Evolutionary conservation across 176 grass and related monocot genomes (phyloP).

Genomic region (Oryza meyeriana): DNA sequence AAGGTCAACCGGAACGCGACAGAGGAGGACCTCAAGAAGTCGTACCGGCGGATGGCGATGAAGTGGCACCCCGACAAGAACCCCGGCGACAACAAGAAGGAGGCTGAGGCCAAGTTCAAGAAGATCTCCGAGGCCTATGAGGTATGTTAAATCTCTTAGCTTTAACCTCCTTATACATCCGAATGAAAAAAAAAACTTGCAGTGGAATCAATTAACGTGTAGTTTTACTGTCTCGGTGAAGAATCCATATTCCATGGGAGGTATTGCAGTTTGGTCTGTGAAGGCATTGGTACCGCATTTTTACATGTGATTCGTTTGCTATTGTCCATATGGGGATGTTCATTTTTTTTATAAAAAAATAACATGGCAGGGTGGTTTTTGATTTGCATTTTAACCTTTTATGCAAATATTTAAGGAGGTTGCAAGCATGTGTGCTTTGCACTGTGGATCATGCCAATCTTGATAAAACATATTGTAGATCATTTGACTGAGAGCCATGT

Average conservation of each 20-base stretch:
- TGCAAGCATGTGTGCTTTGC: neutral
- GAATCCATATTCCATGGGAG: neutral
- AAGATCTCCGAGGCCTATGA: conserved; percentile 92
- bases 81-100: conserved; percentile 57
- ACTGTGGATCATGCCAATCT: neutral
- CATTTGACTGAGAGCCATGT: neutral
- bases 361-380: neutral
- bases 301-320: too few species aligned
- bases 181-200: neutral
- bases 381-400: neutral
- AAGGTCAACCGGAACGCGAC: conserved; percentile 80
- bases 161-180: neutral
- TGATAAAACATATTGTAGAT: neutral
- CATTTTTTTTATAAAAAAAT: too few species aligned
- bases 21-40: conserved; percentile 83
- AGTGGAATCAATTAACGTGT: neutral
- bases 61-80: conserved; percentile 94
- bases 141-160: conserved; percentile 32
- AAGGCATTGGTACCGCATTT: neutral
- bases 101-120: conserved; percentile 93
- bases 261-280: neutral
- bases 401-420: neutral
- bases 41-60: conserved; percentile 78
- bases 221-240: neutral
- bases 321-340: too few species aligned